Evolutionary conservation across 768 basidiomycete genomes (phyloP).

Genomic region (Cystofilobasidium bisporidii): DNA sequence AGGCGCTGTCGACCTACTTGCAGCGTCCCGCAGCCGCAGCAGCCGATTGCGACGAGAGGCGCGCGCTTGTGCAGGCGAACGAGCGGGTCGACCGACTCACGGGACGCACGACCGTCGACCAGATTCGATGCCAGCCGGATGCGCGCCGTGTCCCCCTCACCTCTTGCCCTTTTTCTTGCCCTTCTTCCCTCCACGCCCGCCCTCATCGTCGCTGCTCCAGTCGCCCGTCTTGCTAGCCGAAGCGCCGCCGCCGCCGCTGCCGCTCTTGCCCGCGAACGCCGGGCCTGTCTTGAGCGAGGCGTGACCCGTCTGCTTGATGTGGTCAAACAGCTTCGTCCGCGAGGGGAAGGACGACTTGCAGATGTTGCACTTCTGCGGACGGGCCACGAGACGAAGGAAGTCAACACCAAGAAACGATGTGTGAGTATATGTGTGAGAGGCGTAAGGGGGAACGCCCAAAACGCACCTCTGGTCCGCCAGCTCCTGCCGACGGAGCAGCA

Average conservation of each 20-base stretch:
- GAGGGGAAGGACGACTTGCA: conserved; percentile 57
- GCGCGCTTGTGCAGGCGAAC: too few species aligned
- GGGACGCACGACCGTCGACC: too few species aligned
- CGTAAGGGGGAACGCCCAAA: background rate
- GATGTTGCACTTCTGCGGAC: conserved; percentile 53
- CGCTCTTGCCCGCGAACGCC: background rate
- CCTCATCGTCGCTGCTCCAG: conserved; percentile 15
- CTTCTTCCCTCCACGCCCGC: conserved; percentile 11
- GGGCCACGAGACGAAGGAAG: background rate
- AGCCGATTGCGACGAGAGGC: too few species aligned
- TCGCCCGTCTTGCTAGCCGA: conserved; percentile 6
- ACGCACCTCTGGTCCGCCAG: conserved; percentile 16
- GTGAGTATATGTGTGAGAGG: too few species aligned
- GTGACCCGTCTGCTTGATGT: conserved; percentile 63
- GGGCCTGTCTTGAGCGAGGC: conserved; percentile 39
- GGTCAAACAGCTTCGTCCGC: conserved; percentile 63
- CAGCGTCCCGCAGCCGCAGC: too few species aligned
- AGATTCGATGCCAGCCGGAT: too few species aligned
- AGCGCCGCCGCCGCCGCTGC: background rate
- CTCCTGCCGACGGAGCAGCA: background rate
- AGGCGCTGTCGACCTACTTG: too few species aligned
- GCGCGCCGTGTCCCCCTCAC: too few species aligned
- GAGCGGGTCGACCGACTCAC: too few species aligned
- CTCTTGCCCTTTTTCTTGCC: conserved; percentile 30
- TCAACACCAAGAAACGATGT: background rate